Evolutionary conservation across 2,329 filamentous ascomycete genomes (phyloP), one percentile per base, ranked within the genome.

Genomic region (Chaetomium globosum): DNA sequence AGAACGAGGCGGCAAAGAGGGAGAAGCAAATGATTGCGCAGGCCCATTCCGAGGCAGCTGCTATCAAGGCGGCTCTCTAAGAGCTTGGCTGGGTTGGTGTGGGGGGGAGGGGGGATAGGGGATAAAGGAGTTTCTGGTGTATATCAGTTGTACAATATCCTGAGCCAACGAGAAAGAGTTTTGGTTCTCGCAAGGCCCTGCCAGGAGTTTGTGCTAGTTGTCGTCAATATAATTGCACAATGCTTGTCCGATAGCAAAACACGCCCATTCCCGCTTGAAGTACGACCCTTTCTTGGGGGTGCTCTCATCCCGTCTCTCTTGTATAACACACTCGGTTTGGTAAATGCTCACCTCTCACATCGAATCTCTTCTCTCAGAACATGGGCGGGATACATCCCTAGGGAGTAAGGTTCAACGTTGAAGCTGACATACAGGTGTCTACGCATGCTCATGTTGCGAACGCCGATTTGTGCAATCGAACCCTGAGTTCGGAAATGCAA

Each of bases 11-110:
- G 75, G 82, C 83, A 78, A 85, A 85, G 78, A 83, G 82, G 73
- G 87, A 92, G 77, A 82, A 86, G 77, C 84, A 81, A 61, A 75
- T 88, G 73, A 71, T 89, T 66, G 79, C 78, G 65, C 75, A 83
- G 75, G 87, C 86, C 19, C 83, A 81, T 72, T 81, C 80, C 63
- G 82, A 81, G 69, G 79, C 79, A 49, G 79, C 81, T 48, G 77
- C 78, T 60, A 76, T 82, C 72, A 79, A 76, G 73, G 71, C 75
- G 59, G 74, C 74, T 26, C 28, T 59, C 55, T 69, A 65, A 52
- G 19, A 7, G 5, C 7, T n/a, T 30, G 48, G 36, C 36, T 28
- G n/a, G 53, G 19, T 63, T 12, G 19, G 26, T 19, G 30, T n/a
- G n/a, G n/a, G n/a, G n/a, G n/a, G n/a, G n/a, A n/a, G n/a, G n/a